These are phyloP conservation scores for Colletotrichum eremochloae DNA, from an alignment of 2,329 filamentous ascomycete species.

Conservation along the genomic window DNA sequence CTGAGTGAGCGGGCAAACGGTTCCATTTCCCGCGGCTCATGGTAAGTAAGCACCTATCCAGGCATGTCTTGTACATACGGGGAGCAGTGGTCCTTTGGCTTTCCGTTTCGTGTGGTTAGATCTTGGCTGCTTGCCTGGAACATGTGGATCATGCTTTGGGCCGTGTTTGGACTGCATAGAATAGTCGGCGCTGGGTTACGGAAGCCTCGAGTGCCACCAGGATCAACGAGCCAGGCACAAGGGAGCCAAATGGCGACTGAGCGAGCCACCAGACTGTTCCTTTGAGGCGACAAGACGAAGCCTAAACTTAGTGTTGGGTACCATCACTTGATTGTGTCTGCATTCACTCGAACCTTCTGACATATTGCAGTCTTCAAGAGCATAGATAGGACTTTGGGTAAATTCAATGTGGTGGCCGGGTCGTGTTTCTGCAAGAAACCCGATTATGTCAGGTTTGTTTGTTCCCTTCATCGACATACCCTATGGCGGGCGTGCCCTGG, in stretches of 20 bases:
- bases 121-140: slow-evolving; percentile 39
- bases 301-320: not conserved
- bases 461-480: not conserved
- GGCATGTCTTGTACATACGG: not conserved
- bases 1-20: slow-evolving; percentile 11
- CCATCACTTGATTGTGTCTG: slow-evolving; percentile 6
- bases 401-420: slow-evolving; percentile 7
- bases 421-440: slow-evolving; percentile 18
- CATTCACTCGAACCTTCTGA: slow-evolving; percentile 25
- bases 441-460: not conserved
- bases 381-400: slow-evolving; percentile 15
- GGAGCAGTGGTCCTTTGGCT: slow-evolving; percentile 24
- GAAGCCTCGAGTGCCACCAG: slow-evolving; percentile 17
- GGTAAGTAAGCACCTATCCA: not conserved
- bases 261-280: slow-evolving; percentile 8
- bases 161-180: slow-evolving; percentile 32
- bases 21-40: slow-evolving; percentile 8
- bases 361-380: slow-evolving; percentile 24
- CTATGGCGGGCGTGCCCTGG: not conserved
- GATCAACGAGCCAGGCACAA: slow-evolving; percentile 4
- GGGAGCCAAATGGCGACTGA: not conserved
- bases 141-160: slow-evolving; percentile 41
- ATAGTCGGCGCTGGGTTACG: slow-evolving; percentile 12
- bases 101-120: slow-evolving; percentile 33
- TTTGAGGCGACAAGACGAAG: slow-evolving; percentile 1